Evolutionary conservation across 257 asterid genomes (phyloP), one percentile per base, ranked within the genome.

Genomic region (Phtheirospermum japonicum): DNA sequence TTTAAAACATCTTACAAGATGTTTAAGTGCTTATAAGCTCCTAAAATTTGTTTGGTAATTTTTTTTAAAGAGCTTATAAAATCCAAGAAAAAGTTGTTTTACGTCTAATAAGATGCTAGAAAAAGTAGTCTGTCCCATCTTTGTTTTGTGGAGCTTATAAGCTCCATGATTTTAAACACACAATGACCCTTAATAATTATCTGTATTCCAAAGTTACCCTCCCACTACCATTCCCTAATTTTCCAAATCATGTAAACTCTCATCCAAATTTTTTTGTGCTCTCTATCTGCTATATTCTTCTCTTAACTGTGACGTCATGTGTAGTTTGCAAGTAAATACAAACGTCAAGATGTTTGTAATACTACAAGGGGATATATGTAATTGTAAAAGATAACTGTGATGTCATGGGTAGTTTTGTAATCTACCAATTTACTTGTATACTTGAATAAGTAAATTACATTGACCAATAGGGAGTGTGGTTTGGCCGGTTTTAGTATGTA

Each of bases 401-500:
- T 16, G 11, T 40, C 48, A 11, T 40, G 48, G 13, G 48, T 40
- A 40, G 11, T 12, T 40, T 40, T 40, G 48, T 12, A 40, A 12
- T 39, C n/a, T n/a, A n/a, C n/a, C n/a, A n/a, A n/a, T n/a, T n/a
- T n/a, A n/a, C n/a, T n/a, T n/a, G n/a, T n/a, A n/a, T n/a, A 11
- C 48, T 40, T 40, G 48, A 12, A 40, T 12, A n/a, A 11, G 48
- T 40, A 11, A 40, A 40, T 40, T 16, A 12, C 48, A 9, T 53
- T 46, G 26, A 33, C 64, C 36, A 16, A 57, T 52, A 34, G 53
- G n/a, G 37, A 48, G 36, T 70, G 3, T 65, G 43, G 45, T 70
- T 5, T 65, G 45, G 51, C 31, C 71, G 26, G 34, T 64, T 49
- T 59, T 48, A 37, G 48, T 59, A 23, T 59, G 63, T 37, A 49